Conservation (phyloP, 768 basidiomycete genomes). For the Naganishia antarctica region DNA sequence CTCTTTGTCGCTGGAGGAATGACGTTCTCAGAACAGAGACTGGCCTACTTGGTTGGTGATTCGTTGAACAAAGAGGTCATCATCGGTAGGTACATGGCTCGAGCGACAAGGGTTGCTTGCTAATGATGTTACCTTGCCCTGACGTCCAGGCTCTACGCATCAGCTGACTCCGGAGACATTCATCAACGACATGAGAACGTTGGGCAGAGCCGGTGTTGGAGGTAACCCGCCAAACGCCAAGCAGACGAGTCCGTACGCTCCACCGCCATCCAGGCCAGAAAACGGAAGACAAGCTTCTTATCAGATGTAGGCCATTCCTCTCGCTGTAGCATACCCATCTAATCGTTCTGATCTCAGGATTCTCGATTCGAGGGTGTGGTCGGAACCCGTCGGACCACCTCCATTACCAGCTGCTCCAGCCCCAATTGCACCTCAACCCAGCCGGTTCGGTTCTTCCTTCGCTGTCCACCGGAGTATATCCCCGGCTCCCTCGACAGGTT, state of each 20-base stretch:
- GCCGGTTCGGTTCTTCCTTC: slow-evolving; percentile 25
- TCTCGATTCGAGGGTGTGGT: slow-evolving; percentile 48
- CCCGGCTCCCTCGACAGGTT: slow-evolving; percentile 28
- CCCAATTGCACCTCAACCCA: slow-evolving; percentile 23
- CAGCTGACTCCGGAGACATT: slow-evolving; percentile 74
- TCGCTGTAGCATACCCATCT: not conserved
- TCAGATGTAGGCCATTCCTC: not conserved
- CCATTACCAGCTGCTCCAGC: slow-evolving; percentile 37
- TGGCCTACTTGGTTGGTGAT: slow-evolving; percentile 73
- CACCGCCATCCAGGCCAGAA: slow-evolving; percentile 10
- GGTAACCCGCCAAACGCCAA: slow-evolving; percentile 48
- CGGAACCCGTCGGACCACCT: slow-evolving; percentile 47
- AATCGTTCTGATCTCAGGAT: slow-evolving; percentile 32
- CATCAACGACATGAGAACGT: slow-evolving; percentile 75
- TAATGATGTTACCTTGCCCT: no score
- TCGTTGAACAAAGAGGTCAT: slow-evolving; percentile 78
- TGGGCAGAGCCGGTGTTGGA: slow-evolving; percentile 82
- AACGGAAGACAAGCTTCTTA: slow-evolving; percentile 11
- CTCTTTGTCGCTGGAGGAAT: slow-evolving; percentile 91
- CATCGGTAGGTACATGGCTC: slow-evolving; percentile 72
- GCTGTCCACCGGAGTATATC: slow-evolving; percentile 9
- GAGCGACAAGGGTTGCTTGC: no score
- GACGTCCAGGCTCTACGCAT: slow-evolving; percentile 90
- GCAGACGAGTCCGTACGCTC: slow-evolving; percentile 40
- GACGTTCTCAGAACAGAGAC: slow-evolving; percentile 91